A percentile compares a stretch with the other conserved stretches of the same genome.
Conservation (phyloP, 768 basidiomycete species). For the Phylloporus rhodoxanthus region DNA sequence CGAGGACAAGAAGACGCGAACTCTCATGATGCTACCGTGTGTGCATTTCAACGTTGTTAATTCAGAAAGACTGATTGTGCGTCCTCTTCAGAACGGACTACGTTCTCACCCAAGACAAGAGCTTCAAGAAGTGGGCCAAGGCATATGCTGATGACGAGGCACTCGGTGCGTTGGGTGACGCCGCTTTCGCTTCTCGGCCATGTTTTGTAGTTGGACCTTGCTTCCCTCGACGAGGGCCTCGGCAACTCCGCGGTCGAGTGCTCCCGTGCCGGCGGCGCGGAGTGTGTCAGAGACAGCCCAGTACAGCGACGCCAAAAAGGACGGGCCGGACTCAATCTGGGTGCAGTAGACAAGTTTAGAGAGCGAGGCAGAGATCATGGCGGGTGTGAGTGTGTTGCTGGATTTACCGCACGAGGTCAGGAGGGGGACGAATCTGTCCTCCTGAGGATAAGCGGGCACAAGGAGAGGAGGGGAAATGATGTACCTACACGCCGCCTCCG, state of each 20-base stretch:
- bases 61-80: neutral
- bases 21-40: conserved; percentile 94
- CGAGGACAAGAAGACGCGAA: conserved; percentile 83
- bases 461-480: conserved; percentile 13
- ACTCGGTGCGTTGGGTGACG: conserved; percentile 37
- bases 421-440: conserved; percentile 60
- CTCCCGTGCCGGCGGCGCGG: conserved; percentile 49
- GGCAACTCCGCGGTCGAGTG: conserved; percentile 50
- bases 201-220: conserved; percentile 58
- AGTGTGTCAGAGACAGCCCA: conserved; percentile 61
- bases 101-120: conserved; percentile 82
- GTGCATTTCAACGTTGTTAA: conserved; percentile 24
- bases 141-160: conserved; percentile 81
- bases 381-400: conserved; percentile 56
- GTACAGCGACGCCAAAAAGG: conserved; percentile 73
- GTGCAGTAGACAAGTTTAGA: conserved; percentile 59
- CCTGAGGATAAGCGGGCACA: no score
- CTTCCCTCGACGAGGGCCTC: conserved; percentile 60
- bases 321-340: conserved; percentile 62
- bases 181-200: conserved; percentile 64
- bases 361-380: conserved; percentile 67
- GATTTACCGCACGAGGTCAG: conserved; percentile 63
- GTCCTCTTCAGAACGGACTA: conserved; percentile 64
- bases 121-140: conserved; percentile 84
- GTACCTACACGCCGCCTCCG: conserved; percentile 67